Percentiles rank a stretch among this genome's conserved stretches.
Evolutionary conservation across 441 rosid genomes (phyloP).

Genomic region (Populus hybrid): DNA sequence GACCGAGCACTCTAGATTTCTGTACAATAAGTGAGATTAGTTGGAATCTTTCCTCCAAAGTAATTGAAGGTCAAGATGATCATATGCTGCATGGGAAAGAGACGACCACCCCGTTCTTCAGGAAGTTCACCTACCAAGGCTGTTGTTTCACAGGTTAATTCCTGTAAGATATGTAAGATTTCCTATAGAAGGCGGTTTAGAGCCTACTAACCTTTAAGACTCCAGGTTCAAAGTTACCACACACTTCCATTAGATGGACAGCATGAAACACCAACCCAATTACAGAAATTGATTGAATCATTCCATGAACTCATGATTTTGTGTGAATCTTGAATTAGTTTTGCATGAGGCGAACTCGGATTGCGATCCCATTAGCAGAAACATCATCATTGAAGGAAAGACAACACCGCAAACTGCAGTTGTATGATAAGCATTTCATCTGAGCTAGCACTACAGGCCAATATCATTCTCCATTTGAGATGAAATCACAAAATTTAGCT

Average conservation of each 20-base stretch:
- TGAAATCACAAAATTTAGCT: too few relatives aligned
- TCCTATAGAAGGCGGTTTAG: conserved; percentile 38
- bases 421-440: too few relatives aligned
- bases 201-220: conserved; percentile 29
- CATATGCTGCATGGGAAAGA: conserved; percentile 24
- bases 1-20: conserved; percentile 17
- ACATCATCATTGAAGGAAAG: too few relatives aligned
- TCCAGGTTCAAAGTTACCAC: conserved; percentile 31
- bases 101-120: conserved; percentile 27
- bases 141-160: conserved; percentile 25
- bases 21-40: conserved; percentile 25
- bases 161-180: conserved; percentile 34
- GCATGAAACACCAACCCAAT: conserved; percentile 43
- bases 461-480: too few relatives aligned
- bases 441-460: too few relatives aligned
- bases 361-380: not conserved
- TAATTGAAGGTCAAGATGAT: conserved; percentile 29
- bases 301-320: conserved; percentile 25
- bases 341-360: too few relatives aligned
- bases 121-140: conserved; percentile 36
- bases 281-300: conserved; percentile 36
- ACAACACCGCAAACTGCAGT: too few relatives aligned
- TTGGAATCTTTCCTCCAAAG: conserved; percentile 31
- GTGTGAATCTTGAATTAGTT: conserved; percentile 31
- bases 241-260: conserved; percentile 24